Evolutionary conservation across 176 grass and related monocot species (phyloP).

Genomic region (Zea luxurians): DNA sequence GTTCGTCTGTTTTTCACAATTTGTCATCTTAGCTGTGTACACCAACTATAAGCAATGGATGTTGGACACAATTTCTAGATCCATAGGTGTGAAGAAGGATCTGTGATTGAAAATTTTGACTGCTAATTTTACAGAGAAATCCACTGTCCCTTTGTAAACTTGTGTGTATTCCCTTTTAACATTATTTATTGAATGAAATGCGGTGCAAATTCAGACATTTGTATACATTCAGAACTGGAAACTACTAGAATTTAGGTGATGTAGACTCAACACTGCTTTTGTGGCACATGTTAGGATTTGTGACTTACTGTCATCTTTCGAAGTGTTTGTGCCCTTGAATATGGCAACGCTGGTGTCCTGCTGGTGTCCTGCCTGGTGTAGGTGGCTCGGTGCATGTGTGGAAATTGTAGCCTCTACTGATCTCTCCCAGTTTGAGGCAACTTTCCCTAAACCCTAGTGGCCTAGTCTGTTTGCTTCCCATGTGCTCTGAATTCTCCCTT

Average conservation of each 20-base stretch:
- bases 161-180: slow-evolving; percentile 31
- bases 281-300: neutral
- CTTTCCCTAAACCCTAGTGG: neutral
- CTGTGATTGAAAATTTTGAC: slow-evolving; percentile 47
- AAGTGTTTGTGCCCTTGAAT: neutral
- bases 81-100: slow-evolving; percentile 67
- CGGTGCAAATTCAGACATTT: slow-evolving; percentile 4
- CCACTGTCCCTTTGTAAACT: slow-evolving; percentile 35
- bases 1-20: slow-evolving; percentile 87
- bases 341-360: neutral
- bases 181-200: slow-evolving; percentile 37
- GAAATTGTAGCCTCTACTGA: neutral
- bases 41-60: slow-evolving; percentile 84
- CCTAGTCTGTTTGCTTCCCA: too few species aligned
- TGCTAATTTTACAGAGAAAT: slow-evolving; percentile 24
- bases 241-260: slow-evolving; percentile 25
- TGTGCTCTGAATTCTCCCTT: neutral
- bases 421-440: neutral
- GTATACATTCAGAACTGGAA: slow-evolving; percentile 14
- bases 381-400: neutral
- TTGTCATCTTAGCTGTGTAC: slow-evolving; percentile 65
- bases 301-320: neutral
- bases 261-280: neutral
- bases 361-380: neutral
- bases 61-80: slow-evolving; percentile 51